These are phyloP conservation scores for Trichoderma asperelloides DNA, from an alignment of 495 filamentous ascomycete genomes.

Conservation along the genomic window DNA sequence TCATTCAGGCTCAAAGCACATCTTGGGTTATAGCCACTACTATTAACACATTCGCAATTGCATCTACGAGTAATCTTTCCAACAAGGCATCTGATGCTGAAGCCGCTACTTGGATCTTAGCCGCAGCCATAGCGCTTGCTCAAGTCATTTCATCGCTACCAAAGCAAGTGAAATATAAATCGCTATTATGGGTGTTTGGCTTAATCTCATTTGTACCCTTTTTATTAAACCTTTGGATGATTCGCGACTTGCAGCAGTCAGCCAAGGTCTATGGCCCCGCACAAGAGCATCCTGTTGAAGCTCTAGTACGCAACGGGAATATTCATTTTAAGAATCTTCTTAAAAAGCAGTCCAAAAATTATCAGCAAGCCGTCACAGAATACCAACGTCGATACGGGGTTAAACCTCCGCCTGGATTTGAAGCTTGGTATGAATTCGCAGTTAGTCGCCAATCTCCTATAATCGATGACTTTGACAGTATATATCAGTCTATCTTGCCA, in stretches of 20 bases:
- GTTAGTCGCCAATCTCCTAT: conserved; percentile 46
- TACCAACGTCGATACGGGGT: conserved; percentile 45
- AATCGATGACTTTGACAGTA: conserved; percentile 63
- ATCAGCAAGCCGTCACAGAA: conserved; percentile 35
- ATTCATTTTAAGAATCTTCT: conserved; percentile 25
- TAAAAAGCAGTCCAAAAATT: conserved; percentile 36
- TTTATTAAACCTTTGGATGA: neutral
- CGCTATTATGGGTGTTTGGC: neutral
- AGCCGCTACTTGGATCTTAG: neutral
- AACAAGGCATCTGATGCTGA: neutral
- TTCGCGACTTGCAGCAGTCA: neutral
- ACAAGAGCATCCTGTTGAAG: conserved; percentile 36
- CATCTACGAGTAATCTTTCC: neutral
- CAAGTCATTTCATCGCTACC: neutral
- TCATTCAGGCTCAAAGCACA: neutral
- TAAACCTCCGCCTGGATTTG: conserved; percentile 50
- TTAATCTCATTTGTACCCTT: neutral
- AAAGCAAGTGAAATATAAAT: neutral
- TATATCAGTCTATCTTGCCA: conserved; percentile 20
- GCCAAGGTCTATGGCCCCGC: neutral
- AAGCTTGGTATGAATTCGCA: conserved; percentile 60
- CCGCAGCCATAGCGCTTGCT: neutral
- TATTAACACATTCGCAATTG: neutral
- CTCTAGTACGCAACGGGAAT: conserved; percentile 33
- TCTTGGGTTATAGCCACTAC: neutral